Evolutionary conservation across 768 basidiomycete genomes (phyloP).

Genomic region (Coprinopsis sp.): DNA sequence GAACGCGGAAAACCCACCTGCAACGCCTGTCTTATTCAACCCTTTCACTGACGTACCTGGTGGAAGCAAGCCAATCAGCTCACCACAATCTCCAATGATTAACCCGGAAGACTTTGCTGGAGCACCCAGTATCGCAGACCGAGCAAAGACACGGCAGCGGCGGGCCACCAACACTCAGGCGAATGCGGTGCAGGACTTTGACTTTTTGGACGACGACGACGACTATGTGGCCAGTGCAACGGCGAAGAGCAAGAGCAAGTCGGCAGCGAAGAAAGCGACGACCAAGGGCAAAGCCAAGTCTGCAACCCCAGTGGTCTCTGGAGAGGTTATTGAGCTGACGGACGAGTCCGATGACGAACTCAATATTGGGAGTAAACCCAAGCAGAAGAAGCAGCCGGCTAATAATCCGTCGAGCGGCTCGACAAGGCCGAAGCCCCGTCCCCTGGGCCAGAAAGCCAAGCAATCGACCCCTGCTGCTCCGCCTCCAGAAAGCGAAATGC

Average conservation of each 20-base stretch:
- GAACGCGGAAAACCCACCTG: not conserved
- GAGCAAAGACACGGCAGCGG: slow-evolving; percentile 52
- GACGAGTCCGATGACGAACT: slow-evolving; percentile 14
- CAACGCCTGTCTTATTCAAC: not conserved
- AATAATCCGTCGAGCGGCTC: not conserved
- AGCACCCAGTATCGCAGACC: slow-evolving; percentile 44
- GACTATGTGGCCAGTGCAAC: slow-evolving; percentile 25
- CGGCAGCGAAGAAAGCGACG: slow-evolving; percentile 24
- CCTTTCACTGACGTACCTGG: no score
- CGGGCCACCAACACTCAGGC: slow-evolving; percentile 18
- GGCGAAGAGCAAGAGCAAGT: slow-evolving; percentile 23
- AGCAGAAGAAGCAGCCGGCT: slow-evolving; percentile 16
- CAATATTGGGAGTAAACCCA: slow-evolving; percentile 12
- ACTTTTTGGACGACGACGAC: slow-evolving; percentile 38
- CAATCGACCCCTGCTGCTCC: slow-evolving; percentile 3
- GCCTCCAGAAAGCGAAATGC: slow-evolving; percentile 17
- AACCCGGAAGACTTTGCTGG: slow-evolving; percentile 12
- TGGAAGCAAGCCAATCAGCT: slow-evolving; percentile 2
- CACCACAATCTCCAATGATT: slow-evolving; percentile 7
- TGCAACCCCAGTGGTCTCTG: slow-evolving; percentile 5
- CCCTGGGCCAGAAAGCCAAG: slow-evolving; percentile 15
- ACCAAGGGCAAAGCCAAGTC: slow-evolving; percentile 22
- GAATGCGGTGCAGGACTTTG: slow-evolving; percentile 16
- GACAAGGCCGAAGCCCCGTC: slow-evolving; percentile 8
- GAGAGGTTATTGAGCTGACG: slow-evolving; percentile 15